Conservation (phyloP, 1,284 basidiomycete species). For the Anthracocystis walkeri region DNA sequence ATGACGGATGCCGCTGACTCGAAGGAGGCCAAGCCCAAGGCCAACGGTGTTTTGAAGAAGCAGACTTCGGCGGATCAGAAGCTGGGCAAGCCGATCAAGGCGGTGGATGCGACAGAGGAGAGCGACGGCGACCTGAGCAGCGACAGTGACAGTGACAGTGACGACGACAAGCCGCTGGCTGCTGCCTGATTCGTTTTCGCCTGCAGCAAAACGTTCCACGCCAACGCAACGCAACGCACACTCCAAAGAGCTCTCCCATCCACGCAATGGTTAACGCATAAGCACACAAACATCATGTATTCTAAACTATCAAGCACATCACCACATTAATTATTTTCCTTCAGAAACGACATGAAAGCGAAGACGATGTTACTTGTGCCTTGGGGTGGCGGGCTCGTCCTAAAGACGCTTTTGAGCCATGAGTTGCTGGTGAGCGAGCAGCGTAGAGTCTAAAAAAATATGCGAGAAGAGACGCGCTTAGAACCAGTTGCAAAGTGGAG, state of each 20-base stretch:
- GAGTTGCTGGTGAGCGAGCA: not conserved
- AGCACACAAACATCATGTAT: too few species aligned
- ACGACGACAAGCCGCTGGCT: conserved; percentile 51
- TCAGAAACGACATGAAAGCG: too few species aligned
- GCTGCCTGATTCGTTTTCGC: not conserved
- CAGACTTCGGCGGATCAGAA: conserved; percentile 40
- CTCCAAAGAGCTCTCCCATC: too few species aligned
- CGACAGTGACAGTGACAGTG: conserved; percentile 35
- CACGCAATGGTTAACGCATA: too few species aligned
- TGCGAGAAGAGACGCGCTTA: not conserved
- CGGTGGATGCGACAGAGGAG: conserved; percentile 37
- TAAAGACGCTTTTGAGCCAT: not conserved
- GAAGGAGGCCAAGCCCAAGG: conserved; percentile 22
- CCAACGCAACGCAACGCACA: too few species aligned
- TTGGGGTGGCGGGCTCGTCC: not conserved
- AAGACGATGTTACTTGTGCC: not conserved
- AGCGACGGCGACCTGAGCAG: conserved; percentile 30
- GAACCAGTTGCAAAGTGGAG: not conserved
- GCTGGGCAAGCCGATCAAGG: conserved; percentile 27
- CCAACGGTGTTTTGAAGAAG: conserved; percentile 34
- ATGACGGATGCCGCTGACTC: conserved; percentile 45
- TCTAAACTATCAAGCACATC: too few species aligned
- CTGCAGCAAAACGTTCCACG: not conserved
- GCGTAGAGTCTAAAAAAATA: not conserved
- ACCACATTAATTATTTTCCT: too few species aligned